Evolutionary conservation across 768 basidiomycete species (phyloP), one percentile per base, ranked within the genome.

Genomic region (Pulveroboletus sp.): DNA sequence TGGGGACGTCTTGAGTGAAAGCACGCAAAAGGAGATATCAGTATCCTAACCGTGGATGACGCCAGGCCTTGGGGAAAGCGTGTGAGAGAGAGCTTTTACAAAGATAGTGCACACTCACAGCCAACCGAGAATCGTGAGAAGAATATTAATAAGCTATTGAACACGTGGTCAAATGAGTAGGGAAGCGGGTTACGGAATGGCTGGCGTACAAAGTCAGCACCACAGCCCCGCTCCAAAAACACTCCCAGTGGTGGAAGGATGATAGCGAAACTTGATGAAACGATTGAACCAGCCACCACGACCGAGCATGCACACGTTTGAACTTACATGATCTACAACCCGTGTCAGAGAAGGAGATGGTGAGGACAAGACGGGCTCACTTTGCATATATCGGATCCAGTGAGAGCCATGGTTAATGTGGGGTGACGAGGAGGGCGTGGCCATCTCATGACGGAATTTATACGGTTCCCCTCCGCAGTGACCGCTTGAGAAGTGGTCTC

Each of bases 201-300:
- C 39, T 13, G 11, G 78, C 83, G 45, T 60, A 87, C 82, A 39
- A 94, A 69, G 66, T 93, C 90, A 18, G 78, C 81, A 32, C 74
- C 72, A 64, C 90, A 93, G 24, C 93, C 93, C 46, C 89, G 78
- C 72, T 94, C 91, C 24, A 94, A 71, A 72, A 93, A 92, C 24
- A 95, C 93, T 49, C 85, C 91, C 3, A 95, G 64, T 51, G 93
- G 93, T 9, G 91, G 89, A 13, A 91, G 59, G 64, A 90, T 57
- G 69, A 91, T 75, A 51, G 88, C 88, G 47, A 82, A 59, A 52
- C 81, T 86, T 42, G 40, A 47, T 15, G 31, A 49, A 43, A 42
- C 13, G 1, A 26, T 28, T 67, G 53, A 67, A 55, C 24, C 47
- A 35, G n/a, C 39, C 15, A 47, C 54, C 18, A 5, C 17, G 9